Conservation (phyloP, 805 yeast genomes). For the Brettanomyces anomalus region DNA sequence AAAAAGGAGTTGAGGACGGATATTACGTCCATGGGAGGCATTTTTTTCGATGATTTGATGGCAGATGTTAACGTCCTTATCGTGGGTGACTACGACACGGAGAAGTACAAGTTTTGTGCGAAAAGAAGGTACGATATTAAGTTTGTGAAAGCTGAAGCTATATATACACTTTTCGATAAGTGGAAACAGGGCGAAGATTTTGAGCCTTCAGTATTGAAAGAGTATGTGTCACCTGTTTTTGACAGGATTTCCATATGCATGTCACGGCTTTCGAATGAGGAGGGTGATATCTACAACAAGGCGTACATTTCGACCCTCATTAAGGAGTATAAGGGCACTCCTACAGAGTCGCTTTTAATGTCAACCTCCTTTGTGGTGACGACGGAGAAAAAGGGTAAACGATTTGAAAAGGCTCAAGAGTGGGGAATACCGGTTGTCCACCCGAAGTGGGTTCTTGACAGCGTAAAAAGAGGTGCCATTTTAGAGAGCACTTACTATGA, state of each 20-base stretch:
- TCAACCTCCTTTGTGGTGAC: constrained; percentile 38
- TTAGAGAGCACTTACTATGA: constrained; percentile 33
- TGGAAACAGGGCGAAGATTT: constrained; percentile 43
- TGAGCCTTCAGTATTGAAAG: constrained; percentile 9
- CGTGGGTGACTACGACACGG: constrained; percentile 50
- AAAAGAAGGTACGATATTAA: constrained; percentile 45
- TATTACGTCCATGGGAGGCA: constrained; percentile 52
- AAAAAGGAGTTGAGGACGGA: constrained; percentile 36
- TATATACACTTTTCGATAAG: constrained; percentile 33
- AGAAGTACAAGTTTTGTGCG: constrained; percentile 44
- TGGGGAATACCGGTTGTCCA: constrained; percentile 45
- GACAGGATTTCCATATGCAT: constrained; percentile 36
- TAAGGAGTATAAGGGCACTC: constrained; percentile 38
- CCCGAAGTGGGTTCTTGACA: constrained; percentile 42
- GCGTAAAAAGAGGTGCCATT: constrained; percentile 34
- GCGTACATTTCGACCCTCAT: constrained; percentile 28
- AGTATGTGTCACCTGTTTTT: constrained; percentile 32
- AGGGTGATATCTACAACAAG: constrained; percentile 19
- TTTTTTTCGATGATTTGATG: constrained; percentile 46
- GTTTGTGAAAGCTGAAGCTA: constrained; percentile 40
- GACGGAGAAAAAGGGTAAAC: constrained; percentile 40
- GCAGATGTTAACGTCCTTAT: constrained; percentile 51
- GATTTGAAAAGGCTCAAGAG: constrained; percentile 43
- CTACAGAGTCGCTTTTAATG: constrained; percentile 40
- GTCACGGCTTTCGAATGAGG: constrained; percentile 26